A percentile compares a stretch with the other conserved stretches of the same genome.
These are phyloP conservation scores for Acacia crassicarpa DNA, from an alignment of 306 rosid species.

Conservation along the genomic window DNA sequence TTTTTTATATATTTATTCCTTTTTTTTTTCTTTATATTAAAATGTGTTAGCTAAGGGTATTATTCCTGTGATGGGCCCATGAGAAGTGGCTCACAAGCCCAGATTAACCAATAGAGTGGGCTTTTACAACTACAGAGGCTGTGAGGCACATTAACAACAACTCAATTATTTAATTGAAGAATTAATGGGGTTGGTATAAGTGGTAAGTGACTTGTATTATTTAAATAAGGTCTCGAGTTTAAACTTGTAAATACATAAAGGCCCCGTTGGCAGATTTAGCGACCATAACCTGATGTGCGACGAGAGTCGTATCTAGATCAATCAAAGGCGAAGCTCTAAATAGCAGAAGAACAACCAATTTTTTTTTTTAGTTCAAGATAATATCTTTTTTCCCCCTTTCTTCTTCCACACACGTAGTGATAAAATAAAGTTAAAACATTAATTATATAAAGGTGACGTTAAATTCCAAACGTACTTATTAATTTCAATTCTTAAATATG, in stretches of 20 bases:
- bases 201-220: no score
- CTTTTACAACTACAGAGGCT: slow-evolving; percentile 42
- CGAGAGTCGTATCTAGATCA: no score
- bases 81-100: slow-evolving; percentile 43
- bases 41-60: not conserved
- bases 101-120: slow-evolving; percentile 45
- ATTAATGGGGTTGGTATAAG: no score
- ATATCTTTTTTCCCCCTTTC: not conserved
- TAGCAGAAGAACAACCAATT: no score
- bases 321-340: no score
- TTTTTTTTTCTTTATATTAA: not conserved
- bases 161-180: not conserved
- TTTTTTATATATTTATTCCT: not conserved
- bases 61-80: slow-evolving; percentile 35
- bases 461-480: not conserved
- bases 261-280: no score
- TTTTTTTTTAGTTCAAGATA: not conserved
- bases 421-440: not conserved
- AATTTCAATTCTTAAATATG: no score
- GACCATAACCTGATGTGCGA: no score
- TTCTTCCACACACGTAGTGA: not conserved
- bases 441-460: not conserved
- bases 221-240: no score
- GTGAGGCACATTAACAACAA: not conserved
- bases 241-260: no score